A percentile compares a stretch with the other conserved stretches of the same genome.
Conservation (phyloP, 148 eudicot genomes). For the Tetragonia tetragonoides region DNA sequence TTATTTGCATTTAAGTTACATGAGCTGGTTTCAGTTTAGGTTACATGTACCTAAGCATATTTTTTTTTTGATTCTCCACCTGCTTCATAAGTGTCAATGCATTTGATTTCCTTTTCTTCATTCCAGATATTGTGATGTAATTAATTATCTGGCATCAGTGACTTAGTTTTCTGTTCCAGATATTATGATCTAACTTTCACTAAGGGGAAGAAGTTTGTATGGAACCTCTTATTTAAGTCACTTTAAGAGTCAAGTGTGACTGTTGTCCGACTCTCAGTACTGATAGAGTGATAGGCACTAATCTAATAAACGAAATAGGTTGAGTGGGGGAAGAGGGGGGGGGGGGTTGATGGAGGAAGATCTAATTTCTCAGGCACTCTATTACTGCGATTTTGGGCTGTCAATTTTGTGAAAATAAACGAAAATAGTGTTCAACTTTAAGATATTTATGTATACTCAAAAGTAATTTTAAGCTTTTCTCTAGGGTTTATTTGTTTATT, state of each 20-base stretch:
- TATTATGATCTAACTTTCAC: not conserved
- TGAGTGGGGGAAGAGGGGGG: too few species aligned
- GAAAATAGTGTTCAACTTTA: not conserved
- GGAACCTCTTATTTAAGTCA: not conserved
- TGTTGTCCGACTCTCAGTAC: not conserved
- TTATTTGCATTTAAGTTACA: not conserved
- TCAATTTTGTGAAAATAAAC: not conserved
- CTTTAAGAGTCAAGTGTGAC: not conserved
- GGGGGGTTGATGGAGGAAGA: not conserved
- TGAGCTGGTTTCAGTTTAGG: constrained; percentile 11
- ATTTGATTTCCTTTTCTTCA: not conserved
- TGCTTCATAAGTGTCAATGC: not conserved
- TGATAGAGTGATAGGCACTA: not conserved
- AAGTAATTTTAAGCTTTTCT: not conserved
- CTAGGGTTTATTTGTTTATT: too few species aligned
- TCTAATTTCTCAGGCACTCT: not conserved
- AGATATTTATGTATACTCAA: not conserved
- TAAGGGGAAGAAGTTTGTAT: not conserved
- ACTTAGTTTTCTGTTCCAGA: too few species aligned
- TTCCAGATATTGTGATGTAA: too few species aligned
- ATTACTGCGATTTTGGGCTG: not conserved
- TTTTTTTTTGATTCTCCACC: not conserved
- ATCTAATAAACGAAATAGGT: not conserved
- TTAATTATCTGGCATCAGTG: too few species aligned
- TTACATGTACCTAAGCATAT: not conserved